Evolutionary conservation across 2,329 filamentous ascomycete species (phyloP).

Genomic region (Graphilbum sp.): DNA sequence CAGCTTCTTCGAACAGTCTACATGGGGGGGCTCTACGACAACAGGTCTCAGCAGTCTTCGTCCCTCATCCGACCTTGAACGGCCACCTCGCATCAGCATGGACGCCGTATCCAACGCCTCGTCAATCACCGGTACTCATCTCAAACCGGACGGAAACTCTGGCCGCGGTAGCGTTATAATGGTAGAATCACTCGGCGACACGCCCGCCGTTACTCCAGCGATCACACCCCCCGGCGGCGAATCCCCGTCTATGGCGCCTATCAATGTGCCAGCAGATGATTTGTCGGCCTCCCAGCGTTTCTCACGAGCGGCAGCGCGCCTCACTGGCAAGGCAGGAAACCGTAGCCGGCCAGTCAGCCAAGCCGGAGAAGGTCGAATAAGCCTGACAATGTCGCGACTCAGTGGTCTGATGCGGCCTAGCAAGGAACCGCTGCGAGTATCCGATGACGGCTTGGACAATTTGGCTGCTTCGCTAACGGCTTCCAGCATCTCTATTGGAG

Average conservation of each 20-base stretch:
- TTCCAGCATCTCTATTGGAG: not conserved
- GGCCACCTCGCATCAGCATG: slow-evolving; percentile 29
- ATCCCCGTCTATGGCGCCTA: slow-evolving; percentile 17
- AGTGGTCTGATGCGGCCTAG: slow-evolving; percentile 33
- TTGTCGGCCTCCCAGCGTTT: slow-evolving; percentile 35
- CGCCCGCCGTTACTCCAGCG: slow-evolving; percentile 17
- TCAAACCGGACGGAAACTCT: slow-evolving; percentile 17
- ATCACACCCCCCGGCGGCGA: slow-evolving; percentile 17
- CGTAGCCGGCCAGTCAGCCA: slow-evolving; percentile 43
- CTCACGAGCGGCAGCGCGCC: slow-evolving; percentile 40
- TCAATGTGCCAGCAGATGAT: slow-evolving; percentile 34
- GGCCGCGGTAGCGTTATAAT: slow-evolving; percentile 35
- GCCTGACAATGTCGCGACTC: slow-evolving; percentile 38
- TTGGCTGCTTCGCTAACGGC: not conserved
- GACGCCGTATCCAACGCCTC: slow-evolving; percentile 21
- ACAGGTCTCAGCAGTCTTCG: slow-evolving; percentile 32
- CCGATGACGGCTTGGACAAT: slow-evolving; percentile 7
- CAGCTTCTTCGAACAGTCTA: slow-evolving; percentile 28
- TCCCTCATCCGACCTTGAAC: slow-evolving; percentile 38
- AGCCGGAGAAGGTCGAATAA: slow-evolving; percentile 40
- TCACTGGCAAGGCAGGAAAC: slow-evolving; percentile 21
- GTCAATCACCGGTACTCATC: slow-evolving; percentile 11
- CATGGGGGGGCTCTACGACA: slow-evolving; percentile 15
- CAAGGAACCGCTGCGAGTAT: slow-evolving; percentile 28
- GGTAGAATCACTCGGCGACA: slow-evolving; percentile 6